A percentile compares a stretch with the other conserved stretches of the same genome.
phyloP scores from a whole-genome alignment of 192 early-diverging fungal species.

The Physocladia obscura region DNA sequence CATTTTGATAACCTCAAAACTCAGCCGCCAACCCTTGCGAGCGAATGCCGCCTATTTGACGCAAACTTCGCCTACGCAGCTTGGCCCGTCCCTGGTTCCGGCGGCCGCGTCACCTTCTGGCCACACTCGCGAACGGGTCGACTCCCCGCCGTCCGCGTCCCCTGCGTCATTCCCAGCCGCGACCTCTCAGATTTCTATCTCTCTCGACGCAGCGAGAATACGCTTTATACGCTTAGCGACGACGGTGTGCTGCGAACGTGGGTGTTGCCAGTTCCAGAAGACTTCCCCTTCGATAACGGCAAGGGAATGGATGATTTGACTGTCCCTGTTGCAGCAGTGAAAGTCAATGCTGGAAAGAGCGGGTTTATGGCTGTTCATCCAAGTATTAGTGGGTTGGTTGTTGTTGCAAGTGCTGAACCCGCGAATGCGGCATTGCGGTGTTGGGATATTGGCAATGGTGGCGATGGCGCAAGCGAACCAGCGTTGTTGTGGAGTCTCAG shows the following conservation, averaged over 20 bases:
- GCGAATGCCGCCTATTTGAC: constrained; percentile 57
- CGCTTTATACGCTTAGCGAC: constrained; percentile 60
- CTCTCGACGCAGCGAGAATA: constrained; percentile 59
- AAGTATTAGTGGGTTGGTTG: constrained; percentile 53
- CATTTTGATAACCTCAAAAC: constrained; percentile 65
- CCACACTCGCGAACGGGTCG: constrained; percentile 64
- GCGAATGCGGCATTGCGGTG: constrained; percentile 45
- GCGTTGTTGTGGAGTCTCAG: constrained; percentile 12
- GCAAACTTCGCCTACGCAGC: constrained; percentile 65
- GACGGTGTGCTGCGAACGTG: constrained; percentile 65
- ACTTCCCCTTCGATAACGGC: no score
- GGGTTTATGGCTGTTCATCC: constrained; percentile 60
- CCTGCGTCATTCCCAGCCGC: constrained; percentile 57
- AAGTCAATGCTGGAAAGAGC: constrained; percentile 17
- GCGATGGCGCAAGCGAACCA: constrained; percentile 11
- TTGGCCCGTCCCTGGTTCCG: constrained; percentile 71
- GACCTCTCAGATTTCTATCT: constrained; percentile 69
- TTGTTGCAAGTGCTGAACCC: constrained; percentile 61
- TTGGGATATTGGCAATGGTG: constrained; percentile 54
- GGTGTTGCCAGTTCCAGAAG: constrained; percentile 26
- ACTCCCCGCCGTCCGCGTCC: constrained; percentile 53
- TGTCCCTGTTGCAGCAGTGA: constrained; percentile 23
- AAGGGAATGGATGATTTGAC: constrained; percentile 44
- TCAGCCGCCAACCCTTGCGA: constrained; percentile 45
- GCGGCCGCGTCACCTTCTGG: constrained; percentile 76